Evolutionary conservation across 208 protist genomes (phyloP).

Genomic region (Trypanosoma mega): DNA sequence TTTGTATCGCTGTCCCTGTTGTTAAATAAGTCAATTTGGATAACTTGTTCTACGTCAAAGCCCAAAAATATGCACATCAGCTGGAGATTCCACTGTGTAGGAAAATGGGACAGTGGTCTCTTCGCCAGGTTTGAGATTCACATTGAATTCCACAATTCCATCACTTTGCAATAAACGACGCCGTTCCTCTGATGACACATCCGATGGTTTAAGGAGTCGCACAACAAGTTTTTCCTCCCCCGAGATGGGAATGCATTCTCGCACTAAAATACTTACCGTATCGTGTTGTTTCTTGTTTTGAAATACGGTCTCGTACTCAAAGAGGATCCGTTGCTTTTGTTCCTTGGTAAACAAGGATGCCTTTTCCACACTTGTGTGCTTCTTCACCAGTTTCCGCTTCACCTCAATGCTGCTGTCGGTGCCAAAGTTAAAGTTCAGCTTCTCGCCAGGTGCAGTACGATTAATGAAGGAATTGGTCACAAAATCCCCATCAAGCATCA

Average conservation of each 20-base stretch:
- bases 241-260: slow-evolving; percentile 31
- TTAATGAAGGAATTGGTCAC: slow-evolving; percentile 16
- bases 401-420: slow-evolving; percentile 28
- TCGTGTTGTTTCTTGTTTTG: slow-evolving; percentile 25
- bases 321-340: slow-evolving; percentile 10
- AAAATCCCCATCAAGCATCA: slow-evolving; percentile 32
- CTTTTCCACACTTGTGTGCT: slow-evolving; percentile 9
- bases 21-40: no score
- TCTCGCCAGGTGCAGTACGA: slow-evolving; percentile 22
- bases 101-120: slow-evolving; percentile 12
- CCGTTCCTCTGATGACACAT: slow-evolving; percentile 1
- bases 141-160: slow-evolving; percentile 26
- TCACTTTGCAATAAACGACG: slow-evolving; percentile 17
- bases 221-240: slow-evolving; percentile 30
- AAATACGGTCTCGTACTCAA: slow-evolving; percentile 21
- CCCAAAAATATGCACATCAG: slow-evolving; percentile 5
- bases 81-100: slow-evolving; percentile 25
- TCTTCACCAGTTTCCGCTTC: slow-evolving; percentile 14
- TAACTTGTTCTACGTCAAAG: no score
- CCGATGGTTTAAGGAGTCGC: slow-evolving; percentile 27
- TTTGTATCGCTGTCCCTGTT: no score
- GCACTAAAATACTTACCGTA: slow-evolving; percentile 16
- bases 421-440: slow-evolving; percentile 27
- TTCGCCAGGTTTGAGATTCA: slow-evolving; percentile 14
- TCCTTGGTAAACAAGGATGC: slow-evolving; percentile 13